Evolutionary conservation across 2,329 filamentous ascomycete genomes (phyloP), one percentile per base, ranked within the genome.

Genomic region (Colletotrichum sp.): DNA sequence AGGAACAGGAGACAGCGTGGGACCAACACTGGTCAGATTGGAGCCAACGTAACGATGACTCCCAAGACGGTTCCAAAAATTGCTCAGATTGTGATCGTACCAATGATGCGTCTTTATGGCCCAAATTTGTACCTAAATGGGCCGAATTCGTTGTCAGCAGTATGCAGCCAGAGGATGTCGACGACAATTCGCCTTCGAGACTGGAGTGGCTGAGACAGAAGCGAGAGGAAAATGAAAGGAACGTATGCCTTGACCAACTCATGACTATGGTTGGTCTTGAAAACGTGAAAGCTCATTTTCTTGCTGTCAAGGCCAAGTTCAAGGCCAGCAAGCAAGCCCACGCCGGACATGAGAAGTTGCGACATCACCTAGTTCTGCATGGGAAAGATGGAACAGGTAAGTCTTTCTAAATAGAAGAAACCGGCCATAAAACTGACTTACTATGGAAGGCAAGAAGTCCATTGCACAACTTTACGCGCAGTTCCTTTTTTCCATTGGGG

Each of bases 181-280:
- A 81, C 52, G 82, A 83, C 49, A 82, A 91, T 24, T 85, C 86
- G 10, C 89, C 91, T 5, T 79, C 82, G 1, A 78, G 81, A 34
- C 68, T 81, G 30, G 83, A 84, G 69, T 84, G 83, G 83, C 60
- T 83, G n/a, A 78, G 82, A 28, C 83, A 82, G 60, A 84, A 84
- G 79, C 92, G 91, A 76, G 77, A 85, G 5, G 86, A 90, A 69
- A 85, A 85, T 26, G 87, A 88, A 1, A 79, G 82, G 15, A 93
- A 92, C 75, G 80, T 84, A n/a, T 85, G 88, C 3, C 83, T 94
- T 2, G 92, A 94, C 78, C 78, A 85, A 0, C 80, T 94, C 30
- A 93, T 94, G 89, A 83, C 84, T 2, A 89, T 94, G 87, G 89
- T 91, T 63, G 92, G 93, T 4, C 84, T 94, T 0, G 92, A 94